Percentiles rank a stretch among this genome's conserved stretches.
Evolutionary conservation across 139 green algal genomes (phyloP).

Genomic region (Mesostigma viride): DNA sequence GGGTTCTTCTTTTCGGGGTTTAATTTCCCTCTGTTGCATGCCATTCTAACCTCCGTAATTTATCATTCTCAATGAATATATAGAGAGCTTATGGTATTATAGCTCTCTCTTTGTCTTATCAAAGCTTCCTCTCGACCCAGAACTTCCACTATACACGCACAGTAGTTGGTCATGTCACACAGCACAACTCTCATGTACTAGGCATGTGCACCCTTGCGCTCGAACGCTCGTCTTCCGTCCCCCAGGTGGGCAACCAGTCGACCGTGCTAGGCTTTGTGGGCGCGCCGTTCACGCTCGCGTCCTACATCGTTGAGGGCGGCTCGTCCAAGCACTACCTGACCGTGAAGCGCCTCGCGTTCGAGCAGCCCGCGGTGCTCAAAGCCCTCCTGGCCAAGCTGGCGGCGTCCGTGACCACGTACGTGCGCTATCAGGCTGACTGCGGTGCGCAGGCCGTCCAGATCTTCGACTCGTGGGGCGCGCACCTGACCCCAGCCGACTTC

Average conservation of each 20-base stretch:
- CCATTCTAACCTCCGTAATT: too few relatives aligned
- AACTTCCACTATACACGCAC: too few relatives aligned
- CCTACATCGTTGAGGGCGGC: conserved; percentile 87
- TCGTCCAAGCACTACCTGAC: conserved; percentile 76
- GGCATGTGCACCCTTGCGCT: too few relatives aligned
- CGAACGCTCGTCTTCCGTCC: too few relatives aligned
- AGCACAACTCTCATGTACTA: too few relatives aligned
- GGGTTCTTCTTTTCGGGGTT: too few relatives aligned
- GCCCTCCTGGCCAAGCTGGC: conserved; percentile 72
- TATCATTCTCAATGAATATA: too few relatives aligned
- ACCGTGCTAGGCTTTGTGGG: conserved; percentile 90
- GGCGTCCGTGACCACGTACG: conserved; percentile 72
- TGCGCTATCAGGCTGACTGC: conserved; percentile 65
- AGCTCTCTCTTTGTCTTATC: too few relatives aligned
- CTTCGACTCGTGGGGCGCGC: conserved; percentile 91
- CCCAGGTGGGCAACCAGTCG: conserved; percentile 42
- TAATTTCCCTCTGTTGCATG: too few relatives aligned
- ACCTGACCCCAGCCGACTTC: conserved; percentile 55
- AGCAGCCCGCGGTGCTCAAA: conserved; percentile 55
- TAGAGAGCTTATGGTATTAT: too few relatives aligned
- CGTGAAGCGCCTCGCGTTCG: conserved; percentile 74
- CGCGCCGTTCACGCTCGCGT: conserved; percentile 84
- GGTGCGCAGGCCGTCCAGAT: conserved; percentile 70
- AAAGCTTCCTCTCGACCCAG: too few relatives aligned
- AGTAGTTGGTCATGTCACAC: too few relatives aligned